phyloP scores from a whole-genome alignment of 176 grass and related monocot species.

The Eremochloa ophiuroides region DNA sequence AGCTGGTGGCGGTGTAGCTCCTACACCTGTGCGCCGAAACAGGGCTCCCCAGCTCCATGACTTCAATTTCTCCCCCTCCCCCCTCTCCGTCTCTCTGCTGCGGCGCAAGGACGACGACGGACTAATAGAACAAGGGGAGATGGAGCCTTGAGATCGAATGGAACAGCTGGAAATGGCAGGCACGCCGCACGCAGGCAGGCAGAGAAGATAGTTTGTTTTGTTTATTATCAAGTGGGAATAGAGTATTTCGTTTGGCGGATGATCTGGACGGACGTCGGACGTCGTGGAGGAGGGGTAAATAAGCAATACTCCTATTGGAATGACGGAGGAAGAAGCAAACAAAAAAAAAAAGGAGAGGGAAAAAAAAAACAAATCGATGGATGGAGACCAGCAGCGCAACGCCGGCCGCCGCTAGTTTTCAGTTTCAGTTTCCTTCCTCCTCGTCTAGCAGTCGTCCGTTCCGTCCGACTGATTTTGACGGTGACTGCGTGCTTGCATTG shows the following conservation, averaged over 20 bases:
- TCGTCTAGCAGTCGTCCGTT: background rate
- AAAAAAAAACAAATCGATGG: background rate
- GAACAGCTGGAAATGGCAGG: background rate
- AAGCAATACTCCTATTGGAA: background rate
- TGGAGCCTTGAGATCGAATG: background rate
- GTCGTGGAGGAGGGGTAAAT: background rate
- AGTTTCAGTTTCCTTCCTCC: background rate
- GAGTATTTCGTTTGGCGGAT: background rate
- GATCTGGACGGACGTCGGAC: background rate
- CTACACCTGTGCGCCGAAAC: background rate
- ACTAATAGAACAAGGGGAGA: background rate
- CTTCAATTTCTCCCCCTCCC: too few relatives aligned
- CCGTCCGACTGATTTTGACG: background rate
- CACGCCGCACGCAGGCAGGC: background rate
- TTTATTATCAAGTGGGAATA: background rate
- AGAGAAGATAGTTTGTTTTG: background rate
- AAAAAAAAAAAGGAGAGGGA: too few relatives aligned
- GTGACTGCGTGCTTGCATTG: background rate
- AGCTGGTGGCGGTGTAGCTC: conserved; percentile 11
- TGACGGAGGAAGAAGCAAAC: background rate
- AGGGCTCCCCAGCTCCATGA: conserved; percentile 29
- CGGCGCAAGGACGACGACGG: background rate
- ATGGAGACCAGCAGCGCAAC: background rate
- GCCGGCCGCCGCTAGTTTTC: background rate
- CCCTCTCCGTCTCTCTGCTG: background rate